phyloP scores from a whole-genome alignment of 2,329 filamentous ascomycete species.

The Coniochaeta pulveracea region DNA sequence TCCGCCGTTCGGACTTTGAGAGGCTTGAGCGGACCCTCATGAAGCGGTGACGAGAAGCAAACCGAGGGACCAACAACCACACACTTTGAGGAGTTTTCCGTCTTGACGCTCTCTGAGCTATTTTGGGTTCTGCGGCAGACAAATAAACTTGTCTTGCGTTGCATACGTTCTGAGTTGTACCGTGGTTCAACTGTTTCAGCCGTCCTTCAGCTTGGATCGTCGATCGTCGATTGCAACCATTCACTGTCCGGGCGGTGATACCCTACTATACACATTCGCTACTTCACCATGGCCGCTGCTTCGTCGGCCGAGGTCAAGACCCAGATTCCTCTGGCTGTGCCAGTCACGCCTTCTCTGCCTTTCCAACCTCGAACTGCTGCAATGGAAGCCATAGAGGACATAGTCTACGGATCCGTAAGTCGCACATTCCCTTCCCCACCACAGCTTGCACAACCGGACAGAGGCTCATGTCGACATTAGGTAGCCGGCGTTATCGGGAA shows the following conservation, averaged over 20 bases:
- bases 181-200: no score
- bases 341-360: constrained; percentile 6
- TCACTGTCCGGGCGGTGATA: no score
- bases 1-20: constrained; percentile 3
- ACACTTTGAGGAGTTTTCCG: not conserved
- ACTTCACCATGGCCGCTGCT: constrained; percentile 13
- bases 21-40: constrained; percentile 3
- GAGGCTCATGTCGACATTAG: constrained; percentile 26
- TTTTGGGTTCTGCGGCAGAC: no score
- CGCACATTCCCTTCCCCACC: not conserved
- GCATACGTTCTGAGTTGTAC: no score
- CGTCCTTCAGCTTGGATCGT: no score
- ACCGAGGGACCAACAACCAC: not conserved
- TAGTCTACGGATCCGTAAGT: constrained; percentile 76
- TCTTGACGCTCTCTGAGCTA: no score
- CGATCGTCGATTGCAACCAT: no score
- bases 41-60: constrained; percentile 4
- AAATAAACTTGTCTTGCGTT: no score
- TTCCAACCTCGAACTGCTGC: constrained; percentile 25
- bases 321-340: constrained; percentile 6
- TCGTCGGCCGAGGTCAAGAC: constrained; percentile 10
- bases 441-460: not conserved
- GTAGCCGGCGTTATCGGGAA: constrained; percentile 81
- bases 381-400: constrained; percentile 69
- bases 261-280: no score